These are phyloP conservation scores for Penicillium psychrosexuale DNA, from an alignment of 2,329 filamentous ascomycete species.

Conservation along the genomic window DNA sequence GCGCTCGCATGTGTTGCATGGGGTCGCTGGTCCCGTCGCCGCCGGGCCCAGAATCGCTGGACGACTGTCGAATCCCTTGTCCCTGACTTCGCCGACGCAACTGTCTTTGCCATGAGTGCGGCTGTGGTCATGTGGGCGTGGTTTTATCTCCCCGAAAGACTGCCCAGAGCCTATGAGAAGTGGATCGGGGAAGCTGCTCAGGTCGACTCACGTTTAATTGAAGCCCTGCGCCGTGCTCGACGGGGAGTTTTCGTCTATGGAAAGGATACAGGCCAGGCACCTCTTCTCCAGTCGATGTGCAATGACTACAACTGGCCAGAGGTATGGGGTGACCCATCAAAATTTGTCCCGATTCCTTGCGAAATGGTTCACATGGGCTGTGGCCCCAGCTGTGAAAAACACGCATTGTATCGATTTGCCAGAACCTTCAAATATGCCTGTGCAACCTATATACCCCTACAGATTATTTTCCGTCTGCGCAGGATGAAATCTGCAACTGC, in stretches of 20 bases:
- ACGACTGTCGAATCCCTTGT: conserved; percentile 41
- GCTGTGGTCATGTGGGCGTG: conserved; percentile 85
- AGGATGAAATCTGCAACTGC: conserved; percentile 47
- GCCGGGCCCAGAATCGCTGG: conserved; percentile 30
- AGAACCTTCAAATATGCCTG: conserved; percentile 71
- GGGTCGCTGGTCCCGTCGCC: conserved; percentile 46
- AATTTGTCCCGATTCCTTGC: conserved; percentile 71
- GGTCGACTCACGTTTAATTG: conserved; percentile 70
- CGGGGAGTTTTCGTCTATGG: conserved; percentile 67
- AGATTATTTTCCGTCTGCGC: conserved; percentile 60
- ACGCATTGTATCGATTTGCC: conserved; percentile 65
- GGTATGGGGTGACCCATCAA: conserved; percentile 69
- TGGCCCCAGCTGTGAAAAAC: conserved; percentile 67
- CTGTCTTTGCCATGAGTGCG: conserved; percentile 68
- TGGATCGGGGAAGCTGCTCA: conserved; percentile 78
- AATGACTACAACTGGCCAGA: conserved; percentile 65
- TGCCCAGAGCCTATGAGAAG: conserved; percentile 71
- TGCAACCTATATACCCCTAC: conserved; percentile 72
- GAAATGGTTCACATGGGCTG: conserved; percentile 79
- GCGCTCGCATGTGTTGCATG: conserved; percentile 66
- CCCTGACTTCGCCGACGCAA: conserved; percentile 58
- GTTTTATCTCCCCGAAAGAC: conserved; percentile 70
- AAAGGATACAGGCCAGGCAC: conserved; percentile 66
- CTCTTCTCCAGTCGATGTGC: conserved; percentile 69
- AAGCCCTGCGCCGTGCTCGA: conserved; percentile 66